Base-by-base conservation (phyloP, 768 basidiomycete species). In the Lactarius quietus region DNA sequence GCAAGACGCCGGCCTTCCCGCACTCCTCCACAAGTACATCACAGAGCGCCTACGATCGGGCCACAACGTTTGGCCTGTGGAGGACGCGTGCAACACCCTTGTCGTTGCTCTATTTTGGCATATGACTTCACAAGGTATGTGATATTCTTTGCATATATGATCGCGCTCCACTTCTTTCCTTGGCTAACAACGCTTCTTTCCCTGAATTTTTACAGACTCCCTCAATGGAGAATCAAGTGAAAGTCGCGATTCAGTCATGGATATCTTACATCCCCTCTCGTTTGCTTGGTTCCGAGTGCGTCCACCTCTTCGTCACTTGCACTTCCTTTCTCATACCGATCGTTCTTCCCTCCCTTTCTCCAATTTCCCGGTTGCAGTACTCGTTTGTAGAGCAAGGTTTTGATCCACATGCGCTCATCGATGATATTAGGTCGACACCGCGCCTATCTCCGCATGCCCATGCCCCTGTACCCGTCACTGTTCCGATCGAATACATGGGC, bases 91-190 rank as follows among this genome's bases (percentile, higher is more conserved):
- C 52, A 65, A 65, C 20, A 28, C 64, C 10, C 64, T 70, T 36
- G 69, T 55, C 33, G 67, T 69, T 18, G 64, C 69, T 6, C 55
- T 70, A n/a, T 65, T 69, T 45, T 70, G 69, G 68, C 67, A 70
- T 52, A 55, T 60, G 68, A 68, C 62, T 59, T 59, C 64, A 56
- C 67, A 66, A 54, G 67, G 67, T 68, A 48, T 26, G 67, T 68
- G 41, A 51, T 26, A 26, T 23, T 48, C 23, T 51, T n/a, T 51
- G 20, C 14, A n/a, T 15, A n/a, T 15, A 18, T 4, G 63, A 67
- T 64, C 66, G 62, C 33, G 33, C 57, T 53, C 58, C 33, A 56
- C n/a, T 57, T n/a, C 55, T 56, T 59, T 36, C 56, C 41, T 51
- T 41, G 43, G 38, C 35, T 39, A 38, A 39, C 39, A 48, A 61